These are phyloP conservation scores for Trichoderma lentiforme DNA, from an alignment of 2,329 filamentous ascomycete genomes.

Conservation along the genomic window DNA sequence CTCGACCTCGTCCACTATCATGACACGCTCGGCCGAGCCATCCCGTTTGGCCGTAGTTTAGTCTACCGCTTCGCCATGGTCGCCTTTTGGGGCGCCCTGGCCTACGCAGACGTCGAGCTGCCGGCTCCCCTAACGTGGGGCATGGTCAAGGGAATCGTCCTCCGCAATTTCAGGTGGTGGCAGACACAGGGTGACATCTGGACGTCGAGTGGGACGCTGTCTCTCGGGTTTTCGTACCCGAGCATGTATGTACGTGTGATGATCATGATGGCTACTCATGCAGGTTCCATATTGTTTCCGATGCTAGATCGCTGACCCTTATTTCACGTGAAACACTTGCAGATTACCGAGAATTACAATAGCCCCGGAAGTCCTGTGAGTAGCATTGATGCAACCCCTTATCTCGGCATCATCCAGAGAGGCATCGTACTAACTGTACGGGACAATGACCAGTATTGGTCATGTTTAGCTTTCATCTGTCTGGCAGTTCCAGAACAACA, in stretches of 20 bases:
- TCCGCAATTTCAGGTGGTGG: conserved; percentile 78
- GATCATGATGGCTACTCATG: neutral
- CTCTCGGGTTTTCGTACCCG: conserved; percentile 73
- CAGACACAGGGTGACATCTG: conserved; percentile 72
- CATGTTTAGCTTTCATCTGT: conserved; percentile 72
- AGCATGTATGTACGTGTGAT: conserved; percentile 61
- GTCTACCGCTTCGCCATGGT: conserved; percentile 84
- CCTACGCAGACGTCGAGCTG: conserved; percentile 71
- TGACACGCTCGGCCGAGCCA: conserved; percentile 65
- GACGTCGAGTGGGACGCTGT: conserved; percentile 70
- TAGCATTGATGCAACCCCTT: conserved; percentile 17
- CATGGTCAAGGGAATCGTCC: conserved; percentile 70
- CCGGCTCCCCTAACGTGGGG: conserved; percentile 73
- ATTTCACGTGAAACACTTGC: neutral
- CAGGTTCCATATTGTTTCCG: conserved; percentile 12
- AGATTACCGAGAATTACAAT: conserved; percentile 81
- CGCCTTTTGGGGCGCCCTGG: conserved; percentile 77
- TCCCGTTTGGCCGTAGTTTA: conserved; percentile 74
- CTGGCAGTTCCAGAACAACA: conserved; percentile 66
- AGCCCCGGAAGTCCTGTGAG: conserved; percentile 63
- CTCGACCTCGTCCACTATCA: conserved; percentile 74
- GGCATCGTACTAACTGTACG: neutral
- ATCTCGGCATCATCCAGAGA: neutral
- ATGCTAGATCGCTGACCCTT: conserved; percentile 20
- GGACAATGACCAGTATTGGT: conserved; percentile 60